A percentile compares a stretch with the other conserved stretches of the same genome.
Evolutionary conservation across 2,329 filamentous ascomycete genomes (phyloP).

Genomic region (Colletotrichum australisinense): DNA sequence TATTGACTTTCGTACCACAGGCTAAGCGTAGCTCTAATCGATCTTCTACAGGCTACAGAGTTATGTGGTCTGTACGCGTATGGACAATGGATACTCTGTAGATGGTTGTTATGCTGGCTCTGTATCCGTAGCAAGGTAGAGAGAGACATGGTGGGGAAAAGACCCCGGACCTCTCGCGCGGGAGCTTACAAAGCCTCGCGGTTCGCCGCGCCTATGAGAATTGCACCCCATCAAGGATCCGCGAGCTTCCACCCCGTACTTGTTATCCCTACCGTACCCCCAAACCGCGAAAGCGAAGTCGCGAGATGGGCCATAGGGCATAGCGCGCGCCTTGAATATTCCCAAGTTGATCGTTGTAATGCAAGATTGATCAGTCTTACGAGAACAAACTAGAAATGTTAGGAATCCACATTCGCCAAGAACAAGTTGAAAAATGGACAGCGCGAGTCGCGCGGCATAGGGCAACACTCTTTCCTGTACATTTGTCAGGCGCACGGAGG

Average conservation of each 20-base stretch:
- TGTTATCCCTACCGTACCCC: background rate
- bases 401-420: background rate
- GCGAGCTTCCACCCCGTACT: slow-evolving; percentile 5
- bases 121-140: background rate
- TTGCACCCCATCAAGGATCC: background rate
- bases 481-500: slow-evolving; percentile 1
- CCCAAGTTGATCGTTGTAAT: too few relatives aligned
- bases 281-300: background rate
- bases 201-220: background rate
- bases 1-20: background rate
- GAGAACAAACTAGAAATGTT: background rate
- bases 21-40: background rate
- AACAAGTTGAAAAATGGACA: background rate
- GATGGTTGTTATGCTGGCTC: too few relatives aligned
- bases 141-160: background rate
- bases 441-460: background rate
- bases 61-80: too few relatives aligned
- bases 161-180: background rate
- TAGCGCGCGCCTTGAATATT: too few relatives aligned
- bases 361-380: background rate
- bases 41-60: too few relatives aligned
- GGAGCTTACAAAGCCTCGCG: slow-evolving; percentile 18
- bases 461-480: too few relatives aligned
- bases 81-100: too few relatives aligned
- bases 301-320: too few relatives aligned